Conservation (phyloP, 192 early-diverging fungal genomes). For the Phlyctochytrium arcticum region DNA sequence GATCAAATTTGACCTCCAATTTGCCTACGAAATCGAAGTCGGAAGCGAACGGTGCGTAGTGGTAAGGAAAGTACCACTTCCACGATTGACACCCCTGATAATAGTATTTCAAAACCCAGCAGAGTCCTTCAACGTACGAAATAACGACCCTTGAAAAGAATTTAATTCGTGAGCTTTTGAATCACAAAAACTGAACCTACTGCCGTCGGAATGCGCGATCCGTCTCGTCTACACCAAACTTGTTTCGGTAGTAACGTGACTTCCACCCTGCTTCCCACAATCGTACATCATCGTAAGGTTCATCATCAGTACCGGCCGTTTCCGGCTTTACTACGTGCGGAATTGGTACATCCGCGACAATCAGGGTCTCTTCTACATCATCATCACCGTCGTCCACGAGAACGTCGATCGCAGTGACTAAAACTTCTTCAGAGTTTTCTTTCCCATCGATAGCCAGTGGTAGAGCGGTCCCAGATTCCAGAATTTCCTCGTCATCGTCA, state of each 20-base stretch:
- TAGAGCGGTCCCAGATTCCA: constrained; percentile 30
- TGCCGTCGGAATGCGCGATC: constrained; percentile 49
- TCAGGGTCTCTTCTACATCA: constrained; percentile 30
- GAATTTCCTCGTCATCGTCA: constrained; percentile 33
- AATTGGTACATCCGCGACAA: constrained; percentile 37
- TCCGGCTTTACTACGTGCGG: constrained; percentile 17
- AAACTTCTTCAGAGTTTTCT: constrained; percentile 45
- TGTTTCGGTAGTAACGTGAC: constrained; percentile 72
- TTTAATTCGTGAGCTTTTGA: background rate
- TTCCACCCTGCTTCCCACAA: constrained; percentile 76
- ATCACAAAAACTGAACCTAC: constrained; percentile 25
- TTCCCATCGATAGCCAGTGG: constrained; percentile 44
- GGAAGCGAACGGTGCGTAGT: constrained; percentile 93
- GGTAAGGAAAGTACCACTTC: constrained; percentile 98
- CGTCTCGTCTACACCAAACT: constrained; percentile 60
- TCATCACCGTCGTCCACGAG: constrained; percentile 34
- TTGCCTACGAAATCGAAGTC: constrained; percentile 57
- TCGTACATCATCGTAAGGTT: constrained; percentile 59
- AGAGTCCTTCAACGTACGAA: constrained; percentile 87
- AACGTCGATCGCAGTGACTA: no score
- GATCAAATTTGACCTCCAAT: constrained; percentile 67
- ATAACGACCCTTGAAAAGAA: constrained; percentile 44
- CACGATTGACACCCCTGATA: constrained; percentile 94
- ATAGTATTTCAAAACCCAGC: constrained; percentile 98
- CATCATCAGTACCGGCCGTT: constrained; percentile 41